Conservation (phyloP, 805 yeast genomes). For the Kluyveromyces dobzhanskii region DNA sequence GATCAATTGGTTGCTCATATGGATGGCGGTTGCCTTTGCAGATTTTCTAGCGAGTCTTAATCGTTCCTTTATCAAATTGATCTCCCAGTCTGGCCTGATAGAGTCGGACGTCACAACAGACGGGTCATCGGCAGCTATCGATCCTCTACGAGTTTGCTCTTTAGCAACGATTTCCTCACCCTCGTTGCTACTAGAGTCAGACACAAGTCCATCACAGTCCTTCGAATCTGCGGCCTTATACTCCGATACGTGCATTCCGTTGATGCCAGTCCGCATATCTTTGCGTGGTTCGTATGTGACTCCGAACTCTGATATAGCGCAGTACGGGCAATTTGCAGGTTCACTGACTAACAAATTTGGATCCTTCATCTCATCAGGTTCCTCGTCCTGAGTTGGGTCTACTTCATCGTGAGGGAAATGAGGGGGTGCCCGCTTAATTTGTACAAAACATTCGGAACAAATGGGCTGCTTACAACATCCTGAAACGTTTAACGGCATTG, state of each 20-base stretch:
- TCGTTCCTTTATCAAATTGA: constrained; percentile 61
- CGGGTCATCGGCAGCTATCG: constrained; percentile 59
- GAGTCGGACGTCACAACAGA: constrained; percentile 71
- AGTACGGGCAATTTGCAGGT: constrained; percentile 87
- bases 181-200: constrained; percentile 7
- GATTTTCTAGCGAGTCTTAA: constrained; percentile 74
- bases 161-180: constrained; percentile 8
- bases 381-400: constrained; percentile 23
- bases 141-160: constrained; percentile 34
- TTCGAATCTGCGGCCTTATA: constrained; percentile 16
- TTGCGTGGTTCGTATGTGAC: constrained; percentile 66
- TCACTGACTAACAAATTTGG: constrained; percentile 72
- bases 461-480: constrained; percentile 90
- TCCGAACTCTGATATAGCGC: constrained; percentile 82
- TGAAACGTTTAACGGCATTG: constrained; percentile 65
- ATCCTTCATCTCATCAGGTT: constrained; percentile 29
- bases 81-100: constrained; percentile 92
- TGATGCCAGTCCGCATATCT: constrained; percentile 46
- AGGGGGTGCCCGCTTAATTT: constrained; percentile 80
- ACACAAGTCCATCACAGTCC: constrained; percentile 7
- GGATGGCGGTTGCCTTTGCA: constrained; percentile 91
- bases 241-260: constrained; percentile 43
- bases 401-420: constrained; percentile 79
- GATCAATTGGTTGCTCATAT: constrained; percentile 70
- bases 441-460: constrained; percentile 95